phyloP scores from a whole-genome alignment of 306 rosid species.

The Geum urbanum region DNA sequence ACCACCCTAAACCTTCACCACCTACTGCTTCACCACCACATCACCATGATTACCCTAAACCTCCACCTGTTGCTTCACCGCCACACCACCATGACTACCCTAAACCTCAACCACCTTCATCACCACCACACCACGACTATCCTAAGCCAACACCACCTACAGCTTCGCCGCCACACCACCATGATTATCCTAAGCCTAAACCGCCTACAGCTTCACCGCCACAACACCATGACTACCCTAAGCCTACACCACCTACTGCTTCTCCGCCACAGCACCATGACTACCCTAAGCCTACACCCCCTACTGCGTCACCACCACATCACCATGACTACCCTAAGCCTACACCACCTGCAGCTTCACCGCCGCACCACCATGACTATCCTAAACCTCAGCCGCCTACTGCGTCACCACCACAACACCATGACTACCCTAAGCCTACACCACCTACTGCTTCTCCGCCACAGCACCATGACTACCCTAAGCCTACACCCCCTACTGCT shows the following conservation, averaged over 20 bases:
- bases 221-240: constrained; percentile 11
- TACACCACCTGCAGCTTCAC: constrained; percentile 1
- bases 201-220: not conserved
- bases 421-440: constrained; percentile 4
- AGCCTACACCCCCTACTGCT: not conserved
- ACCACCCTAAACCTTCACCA: constrained; percentile 16
- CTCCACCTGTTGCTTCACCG: not conserved
- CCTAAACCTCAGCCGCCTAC: not conserved
- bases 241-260: not conserved
- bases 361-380: constrained; percentile 3
- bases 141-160: constrained; percentile 7
- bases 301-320: not conserved
- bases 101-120: not conserved
- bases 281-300: not conserved
- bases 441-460: not conserved
- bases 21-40: not conserved
- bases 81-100: not conserved
- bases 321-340: constrained; percentile 17
- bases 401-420: constrained; percentile 1
- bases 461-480: not conserved
- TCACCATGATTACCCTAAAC: constrained; percentile 10
- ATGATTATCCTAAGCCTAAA: not conserved
- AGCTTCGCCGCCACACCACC: not conserved
- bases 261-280: not conserved
- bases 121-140: constrained; percentile 8